Percentiles rank a stretch among this genome's conserved stretches.
Conservation (phyloP, 108 stramenopile genomes). For the Hondaea fermentalgiana region DNA sequence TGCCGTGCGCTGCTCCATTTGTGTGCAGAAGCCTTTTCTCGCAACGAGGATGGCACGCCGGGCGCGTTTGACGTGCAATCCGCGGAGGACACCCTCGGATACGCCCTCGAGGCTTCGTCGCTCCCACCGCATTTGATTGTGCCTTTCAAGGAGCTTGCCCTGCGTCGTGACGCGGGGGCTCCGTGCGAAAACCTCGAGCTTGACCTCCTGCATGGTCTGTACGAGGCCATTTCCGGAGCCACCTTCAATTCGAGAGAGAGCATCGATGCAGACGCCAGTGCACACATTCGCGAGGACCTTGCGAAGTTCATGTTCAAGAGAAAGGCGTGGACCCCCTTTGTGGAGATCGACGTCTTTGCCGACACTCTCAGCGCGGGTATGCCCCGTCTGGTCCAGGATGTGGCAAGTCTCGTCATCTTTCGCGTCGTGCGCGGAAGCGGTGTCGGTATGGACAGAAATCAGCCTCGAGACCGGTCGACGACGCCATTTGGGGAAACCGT, state of each 20-base stretch:
- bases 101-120: neutral
- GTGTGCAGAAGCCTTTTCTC: neutral
- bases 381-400: neutral
- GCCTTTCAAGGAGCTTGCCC: neutral
- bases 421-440: conserved; percentile 3
- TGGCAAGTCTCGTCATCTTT: neutral
- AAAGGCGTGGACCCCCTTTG: neutral
- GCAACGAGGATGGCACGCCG: too few relatives aligned
- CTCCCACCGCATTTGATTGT: neutral
- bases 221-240: neutral
- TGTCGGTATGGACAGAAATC: neutral
- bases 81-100: neutral
- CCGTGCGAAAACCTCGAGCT: neutral
- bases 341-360: neutral
- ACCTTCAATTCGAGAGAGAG: neutral
- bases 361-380: neutral
- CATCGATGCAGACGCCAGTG: neutral
- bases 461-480: neutral
- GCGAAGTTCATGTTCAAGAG: neutral
- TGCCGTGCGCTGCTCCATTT: neutral
- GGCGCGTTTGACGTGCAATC: too few relatives aligned
- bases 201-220: neutral
- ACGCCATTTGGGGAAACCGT: neutral
- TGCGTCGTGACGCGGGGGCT: neutral
- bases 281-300: neutral